Conservation (phyloP, 2,329 filamentous ascomycete genomes). For the Ceratocystis albifundus region DNA sequence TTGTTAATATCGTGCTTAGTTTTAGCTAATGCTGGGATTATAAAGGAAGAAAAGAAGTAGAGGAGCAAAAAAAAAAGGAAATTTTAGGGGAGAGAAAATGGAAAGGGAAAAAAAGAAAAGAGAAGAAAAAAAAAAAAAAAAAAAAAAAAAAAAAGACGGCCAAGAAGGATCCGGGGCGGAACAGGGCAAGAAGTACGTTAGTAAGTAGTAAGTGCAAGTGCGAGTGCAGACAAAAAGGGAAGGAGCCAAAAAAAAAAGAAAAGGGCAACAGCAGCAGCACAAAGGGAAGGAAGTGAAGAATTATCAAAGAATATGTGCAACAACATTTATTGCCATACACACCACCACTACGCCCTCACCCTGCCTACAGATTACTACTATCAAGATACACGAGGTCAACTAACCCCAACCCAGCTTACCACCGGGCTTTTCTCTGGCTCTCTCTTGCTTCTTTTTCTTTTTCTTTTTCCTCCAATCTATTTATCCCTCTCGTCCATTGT, state of each 20-base stretch:
- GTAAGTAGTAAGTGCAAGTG: background rate
- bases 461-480: too few relatives aligned
- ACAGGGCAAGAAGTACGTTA: background rate
- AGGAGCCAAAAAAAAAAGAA: background rate
- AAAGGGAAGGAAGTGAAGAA: background rate
- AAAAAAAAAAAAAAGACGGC: background rate
- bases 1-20: background rate
- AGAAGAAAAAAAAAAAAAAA: background rate
- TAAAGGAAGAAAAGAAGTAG: background rate
- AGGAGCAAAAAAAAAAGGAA: background rate
- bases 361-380: too few relatives aligned
- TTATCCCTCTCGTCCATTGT: too few relatives aligned
- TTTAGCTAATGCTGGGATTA: too few relatives aligned
- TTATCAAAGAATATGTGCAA: too few relatives aligned
- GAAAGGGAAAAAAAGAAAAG: background rate
- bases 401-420: too few relatives aligned
- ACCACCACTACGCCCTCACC: too few relatives aligned
- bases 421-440: too few relatives aligned
- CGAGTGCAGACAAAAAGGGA: background rate
- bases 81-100: background rate
- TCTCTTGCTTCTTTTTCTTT: too few relatives aligned
- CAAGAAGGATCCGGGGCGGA: conserved; percentile 1
- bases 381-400: too few relatives aligned
- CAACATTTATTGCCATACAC: too few relatives aligned
- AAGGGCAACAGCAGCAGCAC: background rate